A percentile compares a stretch with the other conserved stretches of the same genome.
These are phyloP conservation scores for Teratosphaeria epicoccoides DNA, from an alignment of 2,329 filamentous ascomycete genomes.

Conservation along the genomic window DNA sequence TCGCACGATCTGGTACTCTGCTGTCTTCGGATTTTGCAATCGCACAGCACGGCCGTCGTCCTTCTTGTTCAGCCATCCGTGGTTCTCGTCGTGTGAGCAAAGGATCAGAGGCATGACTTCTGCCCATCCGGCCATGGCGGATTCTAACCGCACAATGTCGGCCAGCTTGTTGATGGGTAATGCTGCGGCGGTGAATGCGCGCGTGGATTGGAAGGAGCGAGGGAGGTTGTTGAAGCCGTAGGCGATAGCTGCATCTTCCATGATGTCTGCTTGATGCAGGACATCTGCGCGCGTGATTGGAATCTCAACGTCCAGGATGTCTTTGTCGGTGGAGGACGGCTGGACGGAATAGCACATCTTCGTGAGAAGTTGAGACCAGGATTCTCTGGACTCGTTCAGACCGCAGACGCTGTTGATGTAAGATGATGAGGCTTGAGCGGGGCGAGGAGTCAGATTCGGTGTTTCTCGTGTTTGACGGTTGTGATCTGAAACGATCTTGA, in stretches of 20 bases:
- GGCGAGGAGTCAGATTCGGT: slow-evolving; percentile 67
- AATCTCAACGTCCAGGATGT: slow-evolving; percentile 64
- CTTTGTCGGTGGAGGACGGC: slow-evolving; percentile 58
- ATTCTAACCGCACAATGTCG: slow-evolving; percentile 81
- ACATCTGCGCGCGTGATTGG: slow-evolving; percentile 89
- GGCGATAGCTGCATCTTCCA: slow-evolving; percentile 95
- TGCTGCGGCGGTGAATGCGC: slow-evolving; percentile 73
- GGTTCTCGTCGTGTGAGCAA: slow-evolving; percentile 97
- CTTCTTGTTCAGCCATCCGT: slow-evolving; percentile 75
- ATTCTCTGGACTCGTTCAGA: slow-evolving; percentile 59
- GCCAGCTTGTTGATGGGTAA: slow-evolving; percentile 87
- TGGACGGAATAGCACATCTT: slow-evolving; percentile 83
- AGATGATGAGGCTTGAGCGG: slow-evolving; percentile 71
- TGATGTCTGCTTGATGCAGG: slow-evolving; percentile 92
- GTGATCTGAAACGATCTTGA: slow-evolving; percentile 85
- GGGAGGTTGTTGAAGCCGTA: slow-evolving; percentile 97
- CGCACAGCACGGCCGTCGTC: slow-evolving; percentile 76
- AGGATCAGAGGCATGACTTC: slow-evolving; percentile 95
- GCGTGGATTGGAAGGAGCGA: slow-evolving; percentile 61
- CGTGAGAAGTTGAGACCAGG: slow-evolving; percentile 67
- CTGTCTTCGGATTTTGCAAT: slow-evolving; percentile 85
- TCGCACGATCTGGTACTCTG: slow-evolving; percentile 86
- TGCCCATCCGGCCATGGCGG: slow-evolving; percentile 88
- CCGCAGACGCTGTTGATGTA: slow-evolving; percentile 94
- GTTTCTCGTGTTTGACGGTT: slow-evolving; percentile 73